These are phyloP conservation scores for Falciphora oryzae DNA, from an alignment of 2,329 filamentous ascomycete species.

Conservation along the genomic window DNA sequence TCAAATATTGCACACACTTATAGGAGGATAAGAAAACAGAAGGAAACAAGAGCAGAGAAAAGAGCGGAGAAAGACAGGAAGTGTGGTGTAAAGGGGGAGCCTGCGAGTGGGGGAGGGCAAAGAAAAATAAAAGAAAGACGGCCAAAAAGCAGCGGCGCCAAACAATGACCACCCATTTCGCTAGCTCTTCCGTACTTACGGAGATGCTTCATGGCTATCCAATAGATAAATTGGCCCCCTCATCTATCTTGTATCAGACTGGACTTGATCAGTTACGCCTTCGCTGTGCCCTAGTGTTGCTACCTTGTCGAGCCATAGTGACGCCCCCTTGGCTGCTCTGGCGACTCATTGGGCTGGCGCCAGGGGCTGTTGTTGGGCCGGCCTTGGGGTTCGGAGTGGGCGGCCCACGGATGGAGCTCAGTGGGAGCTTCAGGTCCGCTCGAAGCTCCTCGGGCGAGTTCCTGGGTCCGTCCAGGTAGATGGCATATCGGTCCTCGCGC, in stretches of 20 bases:
- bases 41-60: not conserved
- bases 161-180: not conserved
- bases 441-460: conserved; percentile 42
- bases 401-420: conserved; percentile 35
- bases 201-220: not conserved
- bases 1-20: no score
- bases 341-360: conserved; percentile 46
- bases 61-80: not conserved
- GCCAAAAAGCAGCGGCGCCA: not conserved
- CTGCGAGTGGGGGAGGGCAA: not conserved
- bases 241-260: not conserved
- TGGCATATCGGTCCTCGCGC: conserved; percentile 40
- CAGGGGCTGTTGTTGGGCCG: conserved; percentile 18
- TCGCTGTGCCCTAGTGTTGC: conserved; percentile 26
- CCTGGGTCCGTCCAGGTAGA: conserved; percentile 38
- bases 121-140: not conserved
- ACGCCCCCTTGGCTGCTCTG: conserved; percentile 50
- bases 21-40: not conserved
- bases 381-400: conserved; percentile 21
- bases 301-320: conserved; percentile 51
- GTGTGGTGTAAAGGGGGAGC: not conserved
- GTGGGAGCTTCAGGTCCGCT: conserved; percentile 43
- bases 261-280: conserved; percentile 14
- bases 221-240: not conserved
- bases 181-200: not conserved